phyloP scores from a whole-genome alignment of 2,329 filamentous ascomycete genomes.

The Fusarium circinatum region DNA sequence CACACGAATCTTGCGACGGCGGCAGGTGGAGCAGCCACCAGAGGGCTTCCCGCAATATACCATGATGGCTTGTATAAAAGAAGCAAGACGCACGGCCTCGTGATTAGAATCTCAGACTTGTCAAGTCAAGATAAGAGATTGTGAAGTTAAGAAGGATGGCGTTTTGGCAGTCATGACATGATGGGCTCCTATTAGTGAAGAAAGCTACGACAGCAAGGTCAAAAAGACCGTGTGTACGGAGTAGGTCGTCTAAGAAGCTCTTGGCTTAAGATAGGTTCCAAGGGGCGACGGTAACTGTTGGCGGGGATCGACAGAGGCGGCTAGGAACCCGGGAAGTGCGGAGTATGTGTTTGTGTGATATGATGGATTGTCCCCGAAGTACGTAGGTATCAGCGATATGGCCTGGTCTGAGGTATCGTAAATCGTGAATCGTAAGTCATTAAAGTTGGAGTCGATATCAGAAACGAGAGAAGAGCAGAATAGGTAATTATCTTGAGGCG shows the following conservation, averaged over 20 bases:
- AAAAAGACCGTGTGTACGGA: background rate
- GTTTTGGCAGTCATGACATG: conserved; percentile 36
- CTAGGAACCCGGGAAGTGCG: background rate
- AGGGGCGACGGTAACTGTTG: background rate
- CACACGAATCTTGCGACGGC: conserved; percentile 66
- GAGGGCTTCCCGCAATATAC: conserved; percentile 69
- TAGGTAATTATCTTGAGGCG: background rate
- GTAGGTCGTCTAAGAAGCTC: background rate
- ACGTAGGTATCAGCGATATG: background rate
- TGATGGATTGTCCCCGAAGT: background rate
- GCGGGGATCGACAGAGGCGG: background rate
- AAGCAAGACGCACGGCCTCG: conserved; percentile 6
- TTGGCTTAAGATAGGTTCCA: conserved; percentile 2
- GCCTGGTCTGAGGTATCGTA: background rate
- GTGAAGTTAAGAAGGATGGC: conserved; percentile 4
- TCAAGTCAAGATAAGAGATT: background rate
- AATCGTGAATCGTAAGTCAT: conserved; percentile 17
- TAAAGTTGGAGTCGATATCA: background rate
- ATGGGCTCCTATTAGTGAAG: conserved; percentile 20
- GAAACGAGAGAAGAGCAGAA: background rate
- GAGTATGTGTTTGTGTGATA: background rate
- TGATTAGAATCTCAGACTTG: background rate
- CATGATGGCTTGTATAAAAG: conserved; percentile 51
- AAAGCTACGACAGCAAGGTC: conserved; percentile 1
- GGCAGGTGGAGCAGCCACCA: conserved; percentile 65